These are phyloP conservation scores for Punica granatum DNA, from an alignment of 345 rosid genomes.

Conservation along the genomic window DNA sequence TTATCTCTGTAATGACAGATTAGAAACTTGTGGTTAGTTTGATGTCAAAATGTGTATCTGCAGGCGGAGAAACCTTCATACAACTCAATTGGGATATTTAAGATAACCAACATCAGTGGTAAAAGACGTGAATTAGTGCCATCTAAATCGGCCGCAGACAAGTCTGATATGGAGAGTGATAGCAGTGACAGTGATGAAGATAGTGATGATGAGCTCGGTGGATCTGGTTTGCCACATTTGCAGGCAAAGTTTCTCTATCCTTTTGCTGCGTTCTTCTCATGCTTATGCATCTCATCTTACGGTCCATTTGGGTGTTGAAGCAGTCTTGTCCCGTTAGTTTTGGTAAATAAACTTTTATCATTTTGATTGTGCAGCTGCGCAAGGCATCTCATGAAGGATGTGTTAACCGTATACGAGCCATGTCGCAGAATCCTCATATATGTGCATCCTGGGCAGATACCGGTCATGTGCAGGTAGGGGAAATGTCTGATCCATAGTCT, in stretches of 20 bases:
- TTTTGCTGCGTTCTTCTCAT: constrained; percentile 5
- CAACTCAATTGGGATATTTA: constrained; percentile 78
- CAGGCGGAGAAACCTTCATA: constrained; percentile 80
- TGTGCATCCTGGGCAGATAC: constrained; percentile 95
- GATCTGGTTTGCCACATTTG: constrained; percentile 50
- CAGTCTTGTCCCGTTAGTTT: neutral
- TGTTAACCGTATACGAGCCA: constrained; percentile 85
- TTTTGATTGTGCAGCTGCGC: constrained; percentile 43
- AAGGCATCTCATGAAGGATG: constrained; percentile 81
- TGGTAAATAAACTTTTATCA: constrained; percentile 10
- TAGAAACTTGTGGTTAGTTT: neutral
- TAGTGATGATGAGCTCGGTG: constrained; percentile 55
- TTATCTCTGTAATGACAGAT: neutral
- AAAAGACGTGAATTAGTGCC: constrained; percentile 75
- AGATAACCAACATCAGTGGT: constrained; percentile 68
- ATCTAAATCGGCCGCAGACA: constrained; percentile 33
- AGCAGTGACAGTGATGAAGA: constrained; percentile 69
- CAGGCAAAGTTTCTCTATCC: constrained; percentile 39
- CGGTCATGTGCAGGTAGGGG: constrained; percentile 77
- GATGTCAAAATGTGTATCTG: constrained; percentile 12
- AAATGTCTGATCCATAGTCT: neutral
- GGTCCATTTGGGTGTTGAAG: neutral
- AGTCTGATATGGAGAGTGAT: constrained; percentile 40
- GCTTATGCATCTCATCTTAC: neutral
- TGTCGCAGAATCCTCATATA: constrained; percentile 82